These are phyloP conservation scores for Cylindrodendrum hubeiense DNA, from an alignment of 2,329 filamentous ascomycete genomes.

Conservation along the genomic window DNA sequence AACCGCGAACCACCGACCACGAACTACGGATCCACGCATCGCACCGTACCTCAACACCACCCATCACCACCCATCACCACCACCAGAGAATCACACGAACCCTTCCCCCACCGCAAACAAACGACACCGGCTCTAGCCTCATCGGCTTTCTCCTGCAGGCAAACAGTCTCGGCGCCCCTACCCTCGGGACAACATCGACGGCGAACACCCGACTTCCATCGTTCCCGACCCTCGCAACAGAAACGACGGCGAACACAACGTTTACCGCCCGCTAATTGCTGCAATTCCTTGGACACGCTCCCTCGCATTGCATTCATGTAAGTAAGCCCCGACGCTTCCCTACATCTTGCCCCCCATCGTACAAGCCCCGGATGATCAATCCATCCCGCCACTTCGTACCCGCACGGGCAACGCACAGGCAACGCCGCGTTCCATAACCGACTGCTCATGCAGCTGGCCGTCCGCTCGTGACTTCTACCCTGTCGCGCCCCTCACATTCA, in stretches of 20 bases:
- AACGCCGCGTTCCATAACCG: conserved; percentile 37
- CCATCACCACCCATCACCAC: not conserved
- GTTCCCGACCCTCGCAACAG: conserved; percentile 11
- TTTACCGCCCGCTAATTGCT: conserved; percentile 22
- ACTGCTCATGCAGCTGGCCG: conserved; percentile 44
- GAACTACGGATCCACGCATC: conserved; percentile 10
- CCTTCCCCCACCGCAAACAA: not conserved
- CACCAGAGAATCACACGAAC: not conserved
- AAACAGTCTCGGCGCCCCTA: conserved; percentile 31
- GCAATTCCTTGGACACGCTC: conserved; percentile 16
- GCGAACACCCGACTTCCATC: conserved; percentile 20
- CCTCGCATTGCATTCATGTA: conserved; percentile 40
- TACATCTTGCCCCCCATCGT: conserved; percentile 19
- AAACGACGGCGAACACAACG: conserved; percentile 18
- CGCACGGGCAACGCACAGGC: conserved; percentile 32
- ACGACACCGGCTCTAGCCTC: conserved; percentile 19
- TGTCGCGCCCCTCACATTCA: conserved; percentile 26
- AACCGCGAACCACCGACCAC: conserved; percentile 26
- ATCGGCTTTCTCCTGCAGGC: conserved; percentile 23
- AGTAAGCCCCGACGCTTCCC: conserved; percentile 35
- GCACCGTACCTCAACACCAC: conserved; percentile 16
- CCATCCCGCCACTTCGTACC: conserved; percentile 25
- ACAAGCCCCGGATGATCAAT: conserved; percentile 12
- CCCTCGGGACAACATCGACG: conserved; percentile 10
- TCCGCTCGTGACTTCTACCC: conserved; percentile 36